phyloP scores from a whole-genome alignment of 2,329 filamentous ascomycete genomes.

The Hortaea sp. region DNA sequence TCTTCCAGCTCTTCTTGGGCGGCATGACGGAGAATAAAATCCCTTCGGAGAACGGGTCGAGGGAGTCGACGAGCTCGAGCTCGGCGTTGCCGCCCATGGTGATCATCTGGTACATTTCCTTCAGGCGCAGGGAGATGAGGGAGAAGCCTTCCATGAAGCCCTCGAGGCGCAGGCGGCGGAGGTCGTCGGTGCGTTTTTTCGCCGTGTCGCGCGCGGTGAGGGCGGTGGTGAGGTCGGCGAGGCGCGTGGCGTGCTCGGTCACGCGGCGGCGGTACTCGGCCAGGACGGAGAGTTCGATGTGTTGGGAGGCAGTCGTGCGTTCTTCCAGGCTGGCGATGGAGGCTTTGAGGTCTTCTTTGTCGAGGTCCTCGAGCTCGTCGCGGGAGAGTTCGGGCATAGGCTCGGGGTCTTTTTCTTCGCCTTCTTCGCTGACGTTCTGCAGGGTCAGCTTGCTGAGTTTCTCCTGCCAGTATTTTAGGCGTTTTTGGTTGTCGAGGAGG shows the following conservation, averaged over 20 bases:
- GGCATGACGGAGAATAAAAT: slow-evolving; percentile 98
- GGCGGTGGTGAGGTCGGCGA: slow-evolving; percentile 72
- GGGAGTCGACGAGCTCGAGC: slow-evolving; percentile 86
- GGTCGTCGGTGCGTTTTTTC: slow-evolving; percentile 86
- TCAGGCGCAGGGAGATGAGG: slow-evolving; percentile 83
- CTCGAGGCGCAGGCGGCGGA: slow-evolving; percentile 79
- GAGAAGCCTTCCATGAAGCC: slow-evolving; percentile 98
- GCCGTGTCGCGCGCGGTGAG: slow-evolving; percentile 70
- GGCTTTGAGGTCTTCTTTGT: slow-evolving; percentile 52
- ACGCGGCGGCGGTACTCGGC: slow-evolving; percentile 79
- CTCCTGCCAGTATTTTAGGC: slow-evolving; percentile 75
- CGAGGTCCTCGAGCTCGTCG: slow-evolving; percentile 55
- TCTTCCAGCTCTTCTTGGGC: slow-evolving; percentile 99
- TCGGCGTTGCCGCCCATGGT: slow-evolving; percentile 99
- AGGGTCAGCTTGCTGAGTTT: slow-evolving; percentile 76
- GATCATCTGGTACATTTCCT: slow-evolving; percentile 99
- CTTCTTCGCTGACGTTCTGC: slow-evolving; percentile 59
- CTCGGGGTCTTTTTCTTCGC: slow-evolving; percentile 44
- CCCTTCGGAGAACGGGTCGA: slow-evolving; percentile 94
- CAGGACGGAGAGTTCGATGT: slow-evolving; percentile 81
- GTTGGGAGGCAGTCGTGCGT: slow-evolving; percentile 59
- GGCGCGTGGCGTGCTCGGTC: slow-evolving; percentile 69
- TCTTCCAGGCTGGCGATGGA: slow-evolving; percentile 59
- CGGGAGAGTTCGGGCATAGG: slow-evolving; percentile 71
- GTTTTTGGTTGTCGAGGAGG: slow-evolving; percentile 74